Evolutionary conservation across 495 filamentous ascomycete species (phyloP).

Genomic region (Penicillium subrubescens): DNA sequence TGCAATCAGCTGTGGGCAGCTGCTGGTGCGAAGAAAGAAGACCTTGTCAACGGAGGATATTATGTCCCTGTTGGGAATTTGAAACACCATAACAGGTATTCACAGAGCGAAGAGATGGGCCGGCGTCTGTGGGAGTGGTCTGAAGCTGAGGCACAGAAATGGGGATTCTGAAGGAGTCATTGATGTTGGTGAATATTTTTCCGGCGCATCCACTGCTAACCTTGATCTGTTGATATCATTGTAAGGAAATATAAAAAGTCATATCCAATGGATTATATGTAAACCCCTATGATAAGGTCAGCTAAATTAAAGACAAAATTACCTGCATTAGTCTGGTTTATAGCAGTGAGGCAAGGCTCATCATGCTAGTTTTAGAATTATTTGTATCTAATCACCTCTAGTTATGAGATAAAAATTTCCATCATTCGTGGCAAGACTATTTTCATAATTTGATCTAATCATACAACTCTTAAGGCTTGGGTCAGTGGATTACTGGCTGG

Average conservation of each 20-base stretch:
- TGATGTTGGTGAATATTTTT: background rate
- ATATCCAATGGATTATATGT: no score
- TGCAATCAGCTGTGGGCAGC: constrained; percentile 47
- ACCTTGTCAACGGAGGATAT: constrained; percentile 36
- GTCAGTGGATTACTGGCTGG: background rate
- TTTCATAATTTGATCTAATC: no score
- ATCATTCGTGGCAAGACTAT: no score
- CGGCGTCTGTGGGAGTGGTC: constrained; percentile 48
- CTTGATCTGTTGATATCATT: background rate
- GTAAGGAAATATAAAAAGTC: no score
- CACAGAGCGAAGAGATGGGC: constrained; percentile 30
- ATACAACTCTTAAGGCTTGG: no score
- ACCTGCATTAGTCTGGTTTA: no score
- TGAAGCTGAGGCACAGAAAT: constrained; percentile 37
- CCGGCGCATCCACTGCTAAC: background rate
- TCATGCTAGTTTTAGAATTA: no score
- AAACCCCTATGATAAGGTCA: no score
- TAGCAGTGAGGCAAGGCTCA: no score
- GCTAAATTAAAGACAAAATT: no score
- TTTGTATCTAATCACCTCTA: no score
- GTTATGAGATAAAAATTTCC: no score
- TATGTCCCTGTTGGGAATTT: constrained; percentile 43
- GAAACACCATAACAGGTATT: constrained; percentile 28
- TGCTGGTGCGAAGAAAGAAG: constrained; percentile 33
- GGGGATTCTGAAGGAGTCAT: background rate